Percentiles rank a stretch among this genome's conserved stretches.
These are phyloP conservation scores for Russula sp. DNA, from an alignment of 768 basidiomycete species.

Conservation along the genomic window DNA sequence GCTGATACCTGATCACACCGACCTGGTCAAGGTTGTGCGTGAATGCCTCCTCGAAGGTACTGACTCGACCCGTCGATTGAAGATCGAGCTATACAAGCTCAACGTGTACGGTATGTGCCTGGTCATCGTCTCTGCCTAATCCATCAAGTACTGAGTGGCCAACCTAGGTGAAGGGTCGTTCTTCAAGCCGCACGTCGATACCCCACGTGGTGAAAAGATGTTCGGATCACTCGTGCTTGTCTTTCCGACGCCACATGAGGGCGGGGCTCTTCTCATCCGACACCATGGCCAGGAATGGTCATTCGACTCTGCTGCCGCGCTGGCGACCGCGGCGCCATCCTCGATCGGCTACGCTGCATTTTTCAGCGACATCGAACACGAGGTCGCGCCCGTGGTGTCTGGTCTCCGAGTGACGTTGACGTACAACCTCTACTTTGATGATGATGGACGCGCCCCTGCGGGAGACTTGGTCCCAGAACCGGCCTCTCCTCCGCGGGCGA, in stretches of 20 bases:
- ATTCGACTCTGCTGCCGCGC: slow-evolving; percentile 31
- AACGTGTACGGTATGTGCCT: slow-evolving; percentile 37
- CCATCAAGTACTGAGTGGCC: too few relatives aligned
- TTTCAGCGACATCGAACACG: slow-evolving; percentile 40
- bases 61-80: slow-evolving; percentile 22
- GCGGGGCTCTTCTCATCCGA: slow-evolving; percentile 36
- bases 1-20: slow-evolving; percentile 27
- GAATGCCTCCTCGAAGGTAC: slow-evolving; percentile 23
- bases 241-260: slow-evolving; percentile 40
- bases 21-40: slow-evolving; percentile 27
- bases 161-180: slow-evolving; percentile 35
- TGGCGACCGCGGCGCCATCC: slow-evolving; percentile 15
- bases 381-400: slow-evolving; percentile 34
- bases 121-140: not conserved
- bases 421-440: slow-evolving; percentile 33
- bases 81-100: slow-evolving; percentile 37
- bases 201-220: slow-evolving; percentile 37
- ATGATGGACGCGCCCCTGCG: not conserved
- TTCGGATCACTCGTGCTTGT: slow-evolving; percentile 47
- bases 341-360: slow-evolving; percentile 36
- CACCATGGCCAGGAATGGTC: slow-evolving; percentile 30
- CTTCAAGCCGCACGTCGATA: slow-evolving; percentile 46
- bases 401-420: slow-evolving; percentile 40
- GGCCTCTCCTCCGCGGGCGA: not conserved
- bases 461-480: not conserved